Conservation (phyloP, 352 stramenopile genomes). For the Blastocystis sp. region DNA sequence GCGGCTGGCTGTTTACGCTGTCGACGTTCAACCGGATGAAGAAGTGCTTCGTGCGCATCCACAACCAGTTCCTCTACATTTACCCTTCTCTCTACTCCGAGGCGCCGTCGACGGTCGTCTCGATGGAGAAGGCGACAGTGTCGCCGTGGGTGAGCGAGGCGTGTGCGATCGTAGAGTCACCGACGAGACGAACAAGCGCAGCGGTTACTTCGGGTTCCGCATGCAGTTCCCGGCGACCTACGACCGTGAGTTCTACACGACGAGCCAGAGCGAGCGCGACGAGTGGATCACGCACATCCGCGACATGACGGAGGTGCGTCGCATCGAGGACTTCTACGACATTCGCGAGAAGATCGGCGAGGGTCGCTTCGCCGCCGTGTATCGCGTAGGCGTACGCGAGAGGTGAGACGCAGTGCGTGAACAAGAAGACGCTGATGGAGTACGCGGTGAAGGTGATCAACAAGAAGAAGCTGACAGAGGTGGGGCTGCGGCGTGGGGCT, state of each 20-base stretch:
- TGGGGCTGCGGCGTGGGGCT: background rate
- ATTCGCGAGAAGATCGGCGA: constrained; percentile 73
- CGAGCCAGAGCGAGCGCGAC: constrained; percentile 68
- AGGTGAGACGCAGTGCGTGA: constrained; percentile 60
- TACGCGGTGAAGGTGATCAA: constrained; percentile 83
- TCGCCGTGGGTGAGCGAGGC: background rate
- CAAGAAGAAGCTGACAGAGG: constrained; percentile 72
- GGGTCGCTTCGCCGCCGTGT: constrained; percentile 77
- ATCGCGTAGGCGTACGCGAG: constrained; percentile 66
- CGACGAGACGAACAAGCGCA: constrained; percentile 61
- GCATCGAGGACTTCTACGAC: constrained; percentile 77
- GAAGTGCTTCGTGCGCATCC: constrained; percentile 72
- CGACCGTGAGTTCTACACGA: constrained; percentile 72
- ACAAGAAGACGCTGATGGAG: constrained; percentile 63
- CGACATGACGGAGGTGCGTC: constrained; percentile 72
- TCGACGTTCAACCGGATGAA: constrained; percentile 72
- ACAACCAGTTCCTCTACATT: constrained; percentile 77
- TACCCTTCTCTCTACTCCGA: constrained; percentile 73
- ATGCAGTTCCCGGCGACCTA: constrained; percentile 69
- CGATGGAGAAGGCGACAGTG: constrained; percentile 64
- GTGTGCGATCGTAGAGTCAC: constrained; percentile 12
- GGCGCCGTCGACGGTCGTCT: constrained; percentile 63
- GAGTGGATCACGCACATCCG: constrained; percentile 70
- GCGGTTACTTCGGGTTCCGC: constrained; percentile 75
- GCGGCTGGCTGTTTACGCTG: background rate